Evolutionary conservation across 1,284 basidiomycete species (phyloP).

Genomic region (Meira miltonrushii): DNA sequence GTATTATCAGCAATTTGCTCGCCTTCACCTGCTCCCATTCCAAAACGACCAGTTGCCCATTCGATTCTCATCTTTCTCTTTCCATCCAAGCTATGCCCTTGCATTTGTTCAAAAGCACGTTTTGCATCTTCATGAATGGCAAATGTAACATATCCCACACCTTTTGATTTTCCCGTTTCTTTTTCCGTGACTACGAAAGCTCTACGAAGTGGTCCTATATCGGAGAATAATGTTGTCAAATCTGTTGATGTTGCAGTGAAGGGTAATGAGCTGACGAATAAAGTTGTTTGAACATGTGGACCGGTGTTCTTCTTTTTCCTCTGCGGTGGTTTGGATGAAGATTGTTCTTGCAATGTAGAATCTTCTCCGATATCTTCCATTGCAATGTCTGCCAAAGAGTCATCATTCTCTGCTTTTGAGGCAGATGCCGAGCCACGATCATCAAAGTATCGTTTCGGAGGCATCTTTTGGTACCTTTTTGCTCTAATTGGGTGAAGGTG

Average conservation of each 20-base stretch:
- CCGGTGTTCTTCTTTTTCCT: neutral
- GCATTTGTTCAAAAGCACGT: constrained; percentile 39
- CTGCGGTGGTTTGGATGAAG: too few species aligned
- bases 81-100: constrained; percentile 43
- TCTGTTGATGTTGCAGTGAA: constrained; percentile 85
- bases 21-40: constrained; percentile 6
- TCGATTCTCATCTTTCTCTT: constrained; percentile 42
- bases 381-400: neutral
- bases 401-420: constrained; percentile 1
- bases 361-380: neutral
- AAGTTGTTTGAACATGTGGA: constrained; percentile 31
- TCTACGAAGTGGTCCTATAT: constrained; percentile 85
- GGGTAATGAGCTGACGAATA: constrained; percentile 61
- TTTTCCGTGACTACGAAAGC: constrained; percentile 87
- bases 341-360: neutral
- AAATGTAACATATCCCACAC: constrained; percentile 96
- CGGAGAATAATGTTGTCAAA: constrained; percentile 85
- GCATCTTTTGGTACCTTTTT: constrained; percentile 15
- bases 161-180: constrained; percentile 75
- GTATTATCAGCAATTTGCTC: neutral
- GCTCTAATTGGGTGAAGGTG: neutral
- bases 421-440: constrained; percentile 16
- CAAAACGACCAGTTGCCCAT: constrained; percentile 37
- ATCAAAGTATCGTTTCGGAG: constrained; percentile 36
- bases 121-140: constrained; percentile 79